phyloP scores from a whole-genome alignment of 139 green algal species.

The Tetradesmus obliquus region DNA sequence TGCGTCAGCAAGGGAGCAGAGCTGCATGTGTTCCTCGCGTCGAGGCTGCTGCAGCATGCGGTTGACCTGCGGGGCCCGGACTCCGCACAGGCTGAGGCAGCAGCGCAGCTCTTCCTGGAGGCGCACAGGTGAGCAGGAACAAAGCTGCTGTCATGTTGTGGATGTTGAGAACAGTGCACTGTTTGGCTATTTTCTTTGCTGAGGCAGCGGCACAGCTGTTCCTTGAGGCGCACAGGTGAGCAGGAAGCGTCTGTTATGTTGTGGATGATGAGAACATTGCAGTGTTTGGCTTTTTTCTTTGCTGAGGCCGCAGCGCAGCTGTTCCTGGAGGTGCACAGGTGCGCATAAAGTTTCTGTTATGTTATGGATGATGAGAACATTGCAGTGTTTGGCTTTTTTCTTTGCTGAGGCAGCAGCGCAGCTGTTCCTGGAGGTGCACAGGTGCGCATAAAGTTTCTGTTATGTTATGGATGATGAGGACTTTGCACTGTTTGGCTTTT shows the following conservation, averaged over 20 bases:
- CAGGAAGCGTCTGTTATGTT: no score
- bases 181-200: no score
- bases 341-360: no score
- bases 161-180: no score
- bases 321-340: conserved; percentile 11
- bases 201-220: neutral
- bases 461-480: no score
- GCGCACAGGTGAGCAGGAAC: neutral
- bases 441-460: neutral
- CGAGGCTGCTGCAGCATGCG: conserved; percentile 37
- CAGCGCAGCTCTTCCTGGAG: conserved; percentile 15
- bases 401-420: conserved; percentile 2
- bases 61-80: conserved; percentile 6
- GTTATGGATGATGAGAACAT: no score
- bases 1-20: conserved; percentile 16
- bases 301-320: conserved; percentile 10
- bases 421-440: conserved; percentile 16
- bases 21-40: conserved; percentile 45
- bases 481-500: no score
- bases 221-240: no score
- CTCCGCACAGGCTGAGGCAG: conserved; percentile 28
- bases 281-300: no score
- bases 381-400: no score
- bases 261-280: no score
- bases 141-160: no score